Conservation (phyloP, 2,329 filamentous ascomycete species). For the Sodiomyces alkalinus region DNA sequence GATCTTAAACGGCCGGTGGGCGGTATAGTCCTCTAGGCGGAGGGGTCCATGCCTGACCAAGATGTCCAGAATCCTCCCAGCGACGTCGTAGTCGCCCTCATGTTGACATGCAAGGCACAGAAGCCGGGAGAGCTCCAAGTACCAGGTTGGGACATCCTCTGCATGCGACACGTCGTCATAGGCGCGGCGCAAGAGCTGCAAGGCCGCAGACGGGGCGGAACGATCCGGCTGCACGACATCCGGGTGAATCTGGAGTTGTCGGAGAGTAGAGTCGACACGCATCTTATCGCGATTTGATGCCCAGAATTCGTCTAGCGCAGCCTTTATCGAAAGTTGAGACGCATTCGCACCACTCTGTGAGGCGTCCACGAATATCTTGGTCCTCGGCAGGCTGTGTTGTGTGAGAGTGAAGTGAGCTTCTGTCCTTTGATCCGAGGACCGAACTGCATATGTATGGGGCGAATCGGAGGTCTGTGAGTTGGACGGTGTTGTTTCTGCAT, state of each 20-base stretch:
- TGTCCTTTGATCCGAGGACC: no score
- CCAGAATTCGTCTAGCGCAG: conserved; percentile 1
- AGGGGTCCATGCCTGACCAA: conserved; percentile 2
- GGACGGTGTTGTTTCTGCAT: no score
- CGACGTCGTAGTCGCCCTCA: conserved; percentile 1
- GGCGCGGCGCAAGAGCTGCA: conserved; percentile 4
- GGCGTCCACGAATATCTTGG: no score
- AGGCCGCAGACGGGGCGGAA: conserved; percentile 1
- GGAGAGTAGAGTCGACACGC: neutral
- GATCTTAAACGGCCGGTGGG: conserved; percentile 3
- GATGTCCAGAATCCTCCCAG: conserved; percentile 5
- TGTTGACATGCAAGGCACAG: conserved; percentile 5
- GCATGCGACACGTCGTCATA: conserved; percentile 1
- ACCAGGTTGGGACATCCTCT: conserved; percentile 4
- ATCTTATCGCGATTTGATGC: neutral
- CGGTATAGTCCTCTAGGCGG: conserved; percentile 1
- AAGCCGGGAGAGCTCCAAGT: conserved; percentile 3
- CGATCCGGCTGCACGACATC: neutral
- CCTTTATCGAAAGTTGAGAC: no score
- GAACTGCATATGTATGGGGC: no score
- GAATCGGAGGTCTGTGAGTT: no score
- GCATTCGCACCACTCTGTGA: no score
- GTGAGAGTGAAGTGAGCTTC: no score
- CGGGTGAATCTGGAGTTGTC: neutral
- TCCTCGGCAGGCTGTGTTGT: no score